Evolutionary conservation across 1,284 basidiomycete species (phyloP), one percentile per base, ranked within the genome.

Genomic region (Malassezia yamatoensis): DNA sequence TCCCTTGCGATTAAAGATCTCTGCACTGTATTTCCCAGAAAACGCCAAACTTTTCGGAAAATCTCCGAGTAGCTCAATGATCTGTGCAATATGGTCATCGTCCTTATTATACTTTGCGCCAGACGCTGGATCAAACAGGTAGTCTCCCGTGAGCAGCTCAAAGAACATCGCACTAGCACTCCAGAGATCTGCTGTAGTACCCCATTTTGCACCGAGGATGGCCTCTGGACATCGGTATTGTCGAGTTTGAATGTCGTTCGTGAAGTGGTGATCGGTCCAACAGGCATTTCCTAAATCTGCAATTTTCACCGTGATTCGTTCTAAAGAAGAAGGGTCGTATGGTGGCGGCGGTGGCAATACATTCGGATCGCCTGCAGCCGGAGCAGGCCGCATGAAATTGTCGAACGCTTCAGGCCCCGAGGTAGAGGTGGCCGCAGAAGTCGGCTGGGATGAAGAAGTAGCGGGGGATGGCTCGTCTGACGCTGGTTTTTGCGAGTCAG

Each of bases 221-320:
- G 96, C 93, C 75, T 98, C 93, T 0, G 94, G 93, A 79, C 88
- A 91, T 38, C 94, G 84, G 75, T 96, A 96, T 73, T 96, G 93
- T 60, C 93, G 79, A 38, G 94, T 98, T 78, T 98, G 93, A 63
- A 93, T 93, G 69, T 91, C 89, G 76, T 93, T 88, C 44, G 89
- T 93, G 62, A 91, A 91, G 71, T 93, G 89, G 59, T 91, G 86
- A 69, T 91, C 87, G 24, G 83, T 82, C 87, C 87, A 91, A 21
- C 87, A 88, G 20, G 87, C 88, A 75, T 96, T 94, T 18, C 90
- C 93, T 52, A 98, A 78, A 80, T 98, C 94, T 34, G 93, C 93
- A 74, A 98, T 96, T 81, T 98, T 96, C 62, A 98, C 94, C 3
- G 91, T 96, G 63, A 98, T 94, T 71, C 85, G 83, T 76, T 96